Evolutionary conservation across 1,284 basidiomycete genomes (phyloP).

Genomic region (Sporisorium iseilematis-ciliati): DNA sequence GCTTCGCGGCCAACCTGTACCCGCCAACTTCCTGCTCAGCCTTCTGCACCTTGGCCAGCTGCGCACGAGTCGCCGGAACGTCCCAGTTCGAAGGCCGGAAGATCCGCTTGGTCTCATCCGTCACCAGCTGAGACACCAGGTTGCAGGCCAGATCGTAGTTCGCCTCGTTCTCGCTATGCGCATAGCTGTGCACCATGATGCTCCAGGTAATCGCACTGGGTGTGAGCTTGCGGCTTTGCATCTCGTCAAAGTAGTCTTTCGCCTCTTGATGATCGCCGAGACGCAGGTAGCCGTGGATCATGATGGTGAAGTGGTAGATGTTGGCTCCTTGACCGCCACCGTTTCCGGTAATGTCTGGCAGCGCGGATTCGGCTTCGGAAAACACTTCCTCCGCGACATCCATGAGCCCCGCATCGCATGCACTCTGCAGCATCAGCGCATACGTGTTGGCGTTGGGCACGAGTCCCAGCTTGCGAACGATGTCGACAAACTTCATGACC

Average conservation of each 20-base stretch:
- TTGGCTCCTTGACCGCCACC: constrained; percentile 64
- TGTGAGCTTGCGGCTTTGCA: constrained; percentile 78
- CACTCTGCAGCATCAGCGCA: constrained; percentile 83
- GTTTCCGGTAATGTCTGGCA: constrained; percentile 26
- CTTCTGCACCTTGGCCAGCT: constrained; percentile 5
- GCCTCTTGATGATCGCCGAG: constrained; percentile 75
- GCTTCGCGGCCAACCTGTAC: constrained; percentile 16
- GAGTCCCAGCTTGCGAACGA: constrained; percentile 73
- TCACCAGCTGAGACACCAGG: constrained; percentile 47
- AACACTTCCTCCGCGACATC: constrained; percentile 79
- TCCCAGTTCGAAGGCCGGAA: constrained; percentile 23
- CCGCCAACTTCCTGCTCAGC: not conserved
- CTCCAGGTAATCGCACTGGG: constrained; percentile 81
- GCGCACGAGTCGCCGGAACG: not conserved
- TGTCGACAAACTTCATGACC: constrained; percentile 78
- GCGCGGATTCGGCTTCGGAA: constrained; percentile 42
- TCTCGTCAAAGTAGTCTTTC: constrained; percentile 80
- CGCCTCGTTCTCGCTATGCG: constrained; percentile 49
- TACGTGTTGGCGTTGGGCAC: constrained; percentile 79
- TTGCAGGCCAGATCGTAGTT: constrained; percentile 53
- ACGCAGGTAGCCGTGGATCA: constrained; percentile 84
- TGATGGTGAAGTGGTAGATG: constrained; percentile 80
- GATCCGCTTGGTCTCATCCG: constrained; percentile 26
- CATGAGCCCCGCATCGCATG: constrained; percentile 82
- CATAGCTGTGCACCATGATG: constrained; percentile 73